Evolutionary conservation across 1,284 basidiomycete genomes (phyloP), one percentile per base, ranked within the genome.

Genomic region (Microstroma glucosiphilum): DNA sequence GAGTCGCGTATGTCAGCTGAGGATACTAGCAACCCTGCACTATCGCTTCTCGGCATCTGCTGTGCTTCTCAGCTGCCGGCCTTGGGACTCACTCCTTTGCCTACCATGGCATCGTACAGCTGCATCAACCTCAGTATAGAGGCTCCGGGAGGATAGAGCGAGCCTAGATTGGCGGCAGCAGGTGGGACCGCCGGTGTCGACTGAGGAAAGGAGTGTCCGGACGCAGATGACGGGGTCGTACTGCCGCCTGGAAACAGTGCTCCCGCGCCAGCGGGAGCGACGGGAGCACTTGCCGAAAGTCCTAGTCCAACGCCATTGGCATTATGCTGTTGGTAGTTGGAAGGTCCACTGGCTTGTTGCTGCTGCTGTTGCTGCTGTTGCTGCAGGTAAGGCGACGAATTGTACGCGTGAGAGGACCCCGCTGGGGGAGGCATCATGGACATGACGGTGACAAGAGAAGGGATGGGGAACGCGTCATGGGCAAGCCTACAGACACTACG

Each of bases 361-460:
- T 37, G 30, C 30, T 37, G 30, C 9, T 37, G 30, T 9, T 37
- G 30, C 30, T 37, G 46, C 46, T 23, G 46, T n/a, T 48, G 17
- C n/a, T n/a, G 46, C 12, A 23, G 46, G 46, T 23, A 48, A 7
- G 46, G 23, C 17, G 46, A n/a, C 4, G 17, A 48, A 12, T 12
- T n/a, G 23, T n/a, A n/a, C 46, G 46, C 46, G n/a, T 48, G 46
- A 7, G n/a, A 23, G 3, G 46, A n/a, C 11, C 23, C 46, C 46
- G 46, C 6, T 12, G 46, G 46, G 23, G 46, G 46, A 6, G 46
- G 46, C 46, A 48, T 48, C 46, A 48, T 48, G 7, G 46, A n/a
- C 46, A 48, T 48, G 46, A 48, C 23, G 46, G 46, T 48, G 23
- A 48, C 46, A 48, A 48, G 46, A n/a, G 23, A 23, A 48, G 23